Evolutionary conservation across 441 rosid species (phyloP).

Genomic region (Erysimum cheiri): DNA sequence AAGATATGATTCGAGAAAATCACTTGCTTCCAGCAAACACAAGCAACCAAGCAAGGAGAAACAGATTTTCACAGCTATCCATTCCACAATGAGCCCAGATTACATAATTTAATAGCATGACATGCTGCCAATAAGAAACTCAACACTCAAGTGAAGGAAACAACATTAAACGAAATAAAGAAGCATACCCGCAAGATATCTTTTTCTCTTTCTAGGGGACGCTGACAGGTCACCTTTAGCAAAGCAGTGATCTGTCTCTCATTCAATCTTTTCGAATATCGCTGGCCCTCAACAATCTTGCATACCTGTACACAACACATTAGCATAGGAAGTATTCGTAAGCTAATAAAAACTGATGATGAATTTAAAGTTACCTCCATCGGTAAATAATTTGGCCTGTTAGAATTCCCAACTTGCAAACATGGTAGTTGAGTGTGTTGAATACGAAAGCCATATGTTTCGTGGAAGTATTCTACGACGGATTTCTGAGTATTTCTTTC

Average conservation of each 20-base stretch:
- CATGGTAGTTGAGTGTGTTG: conserved; percentile 89
- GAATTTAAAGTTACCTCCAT: conserved; percentile 68
- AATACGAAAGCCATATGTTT: conserved; percentile 79
- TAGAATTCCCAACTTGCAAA: conserved; percentile 91
- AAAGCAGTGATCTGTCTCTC: conserved; percentile 90
- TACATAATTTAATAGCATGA: not conserved
- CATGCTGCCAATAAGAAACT: not conserved
- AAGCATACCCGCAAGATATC: conserved; percentile 74
- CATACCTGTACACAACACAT: conserved; percentile 63
- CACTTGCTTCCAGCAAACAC: not conserved
- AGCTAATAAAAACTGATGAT: not conserved
- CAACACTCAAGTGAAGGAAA: not conserved
- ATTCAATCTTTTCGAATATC: conserved; percentile 88
- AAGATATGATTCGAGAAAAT: not conserved
- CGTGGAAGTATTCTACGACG: conserved; percentile 85
- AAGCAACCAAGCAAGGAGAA: conserved; percentile 15
- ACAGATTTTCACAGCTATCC: not conserved
- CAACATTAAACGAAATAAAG: not conserved
- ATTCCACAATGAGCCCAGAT: not conserved
- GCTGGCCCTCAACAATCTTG: conserved; percentile 93
- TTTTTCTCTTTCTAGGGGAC: conserved; percentile 74
- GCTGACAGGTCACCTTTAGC: conserved; percentile 91
- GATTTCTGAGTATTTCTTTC: conserved; percentile 91
- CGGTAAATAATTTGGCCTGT: conserved; percentile 90
- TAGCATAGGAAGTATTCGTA: conserved; percentile 14